Base-by-base conservation (phyloP, 805 yeast genomes). In the Candida golubevii region DNA sequence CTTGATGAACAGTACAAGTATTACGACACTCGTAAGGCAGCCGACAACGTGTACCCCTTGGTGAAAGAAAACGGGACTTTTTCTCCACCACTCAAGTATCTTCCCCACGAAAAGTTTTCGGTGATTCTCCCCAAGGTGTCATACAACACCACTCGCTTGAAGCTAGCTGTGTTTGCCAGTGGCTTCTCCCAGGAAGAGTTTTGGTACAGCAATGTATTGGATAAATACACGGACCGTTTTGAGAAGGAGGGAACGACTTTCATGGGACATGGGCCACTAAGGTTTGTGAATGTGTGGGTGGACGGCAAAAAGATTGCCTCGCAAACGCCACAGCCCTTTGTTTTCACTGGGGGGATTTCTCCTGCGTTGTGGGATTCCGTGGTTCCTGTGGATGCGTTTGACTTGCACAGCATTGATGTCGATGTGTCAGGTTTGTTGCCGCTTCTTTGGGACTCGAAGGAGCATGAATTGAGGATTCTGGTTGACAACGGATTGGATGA, bases 161-260 rank as follows among this genome's bases (percentile, higher is more conserved):
- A 65, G 45, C 59, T 87, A 29, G 74, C 83, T 9, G 59, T 88
- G 6, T 80, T 79, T 51, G 79, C 84, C 10, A 78, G 86, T 14
- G 96, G 93, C 2, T 86, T 83, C 55, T 83, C 82, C 3, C 80
- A 75, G 31, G 96, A 88, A 62, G 96, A 88, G 60, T 85, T 85
- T 55, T 88, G 95, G 95, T 88, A 82, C 61, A 63, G 80, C 3
- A 83, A 85, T 51, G 67, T 72, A 9, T 47, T 83, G 35, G 85
- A 80, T 52, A 58, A 67, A 37, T 72, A 62, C 50, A 63, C 60
- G n/a, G 58, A 67, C 34, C 54, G 55, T n/a, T 79, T 78, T 49
- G 57, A 53, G 1, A 49, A 56, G 1, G 47, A 48, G 18, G 51
- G 52, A 11, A 55, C 64, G 18, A 56, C 55, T 6, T 66, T 77